phyloP scores from a whole-genome alignment of 2,329 filamentous ascomycete species.

The Dactylellina parvicollis region DNA sequence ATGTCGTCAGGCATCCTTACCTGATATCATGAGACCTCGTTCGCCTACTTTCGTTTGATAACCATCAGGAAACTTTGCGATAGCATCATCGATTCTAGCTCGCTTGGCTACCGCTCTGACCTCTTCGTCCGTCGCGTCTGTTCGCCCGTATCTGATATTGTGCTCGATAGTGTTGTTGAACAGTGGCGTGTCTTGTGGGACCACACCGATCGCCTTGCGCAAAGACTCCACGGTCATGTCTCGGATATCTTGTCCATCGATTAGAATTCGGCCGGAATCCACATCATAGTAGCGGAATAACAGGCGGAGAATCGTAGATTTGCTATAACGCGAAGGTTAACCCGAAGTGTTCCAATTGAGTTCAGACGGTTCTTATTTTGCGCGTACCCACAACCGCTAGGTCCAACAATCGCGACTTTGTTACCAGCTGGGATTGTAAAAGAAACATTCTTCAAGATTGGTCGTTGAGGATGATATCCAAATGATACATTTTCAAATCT shows the following conservation, averaged over 20 bases:
- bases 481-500: slow-evolving; percentile 94
- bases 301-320: slow-evolving; percentile 89
- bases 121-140: slow-evolving; percentile 77
- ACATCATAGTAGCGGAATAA: slow-evolving; percentile 96
- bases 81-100: slow-evolving; percentile 84
- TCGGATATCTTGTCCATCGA: slow-evolving; percentile 92
- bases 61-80: slow-evolving; percentile 81
- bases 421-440: slow-evolving; percentile 94
- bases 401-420: slow-evolving; percentile 94
- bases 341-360: neutral
- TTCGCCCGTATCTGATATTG: slow-evolving; percentile 91
- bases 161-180: slow-evolving; percentile 97
- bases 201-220: slow-evolving; percentile 86
- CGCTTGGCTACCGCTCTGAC: slow-evolving; percentile 81
- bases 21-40: slow-evolving; percentile 94
- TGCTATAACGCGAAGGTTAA: slow-evolving; percentile 64
- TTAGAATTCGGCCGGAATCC: slow-evolving; percentile 82
- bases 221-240: slow-evolving; percentile 83
- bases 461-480: slow-evolving; percentile 85
- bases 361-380: neutral
- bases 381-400: slow-evolving; percentile 80
- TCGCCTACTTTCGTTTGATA: slow-evolving; percentile 93
- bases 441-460: slow-evolving; percentile 83
- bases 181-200: slow-evolving; percentile 94
- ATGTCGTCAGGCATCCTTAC: slow-evolving; percentile 55